A percentile compares a stretch with the other conserved stretches of the same genome.
phyloP scores from a whole-genome alignment of 345 rosid species.

The Rhizophora apiculata region DNA sequence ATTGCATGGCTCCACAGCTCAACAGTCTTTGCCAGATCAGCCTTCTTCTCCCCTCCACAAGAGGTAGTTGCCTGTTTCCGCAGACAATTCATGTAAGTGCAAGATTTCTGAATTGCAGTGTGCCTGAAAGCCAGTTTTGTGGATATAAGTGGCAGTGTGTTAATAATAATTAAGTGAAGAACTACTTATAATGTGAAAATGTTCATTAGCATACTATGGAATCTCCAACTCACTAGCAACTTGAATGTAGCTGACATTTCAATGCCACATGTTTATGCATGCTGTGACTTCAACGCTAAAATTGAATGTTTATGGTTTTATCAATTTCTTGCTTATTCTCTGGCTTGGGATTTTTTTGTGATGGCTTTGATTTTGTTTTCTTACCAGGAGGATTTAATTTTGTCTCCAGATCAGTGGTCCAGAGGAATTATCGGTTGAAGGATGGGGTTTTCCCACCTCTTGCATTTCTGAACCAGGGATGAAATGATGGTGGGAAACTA shows the following conservation, averaged over 20 bases:
- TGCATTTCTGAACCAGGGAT: background rate
- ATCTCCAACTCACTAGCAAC: no score
- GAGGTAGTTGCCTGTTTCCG: slow-evolving; percentile 7
- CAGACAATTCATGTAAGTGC: background rate
- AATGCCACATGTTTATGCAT: no score
- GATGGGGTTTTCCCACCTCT: background rate
- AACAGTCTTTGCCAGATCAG: slow-evolving; percentile 8
- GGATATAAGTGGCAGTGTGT: no score
- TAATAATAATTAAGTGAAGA: no score
- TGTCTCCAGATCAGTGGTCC: background rate
- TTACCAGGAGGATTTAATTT: slow-evolving; percentile 3
- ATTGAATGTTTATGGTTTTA: no score
- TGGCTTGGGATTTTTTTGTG: background rate
- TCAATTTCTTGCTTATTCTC: background rate
- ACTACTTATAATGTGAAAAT: no score
- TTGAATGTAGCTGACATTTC: no score
- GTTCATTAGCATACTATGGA: no score
- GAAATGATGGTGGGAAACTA: background rate
- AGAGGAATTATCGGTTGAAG: background rate
- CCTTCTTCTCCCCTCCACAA: slow-evolving; percentile 8
- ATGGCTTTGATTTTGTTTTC: background rate
- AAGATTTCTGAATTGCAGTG: background rate
- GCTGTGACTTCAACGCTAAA: no score
- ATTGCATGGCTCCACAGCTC: slow-evolving; percentile 6
- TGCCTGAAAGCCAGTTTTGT: no score